phyloP scores from a whole-genome alignment of 2,329 filamentous ascomycete genomes.

The Neurospora sp. region DNA sequence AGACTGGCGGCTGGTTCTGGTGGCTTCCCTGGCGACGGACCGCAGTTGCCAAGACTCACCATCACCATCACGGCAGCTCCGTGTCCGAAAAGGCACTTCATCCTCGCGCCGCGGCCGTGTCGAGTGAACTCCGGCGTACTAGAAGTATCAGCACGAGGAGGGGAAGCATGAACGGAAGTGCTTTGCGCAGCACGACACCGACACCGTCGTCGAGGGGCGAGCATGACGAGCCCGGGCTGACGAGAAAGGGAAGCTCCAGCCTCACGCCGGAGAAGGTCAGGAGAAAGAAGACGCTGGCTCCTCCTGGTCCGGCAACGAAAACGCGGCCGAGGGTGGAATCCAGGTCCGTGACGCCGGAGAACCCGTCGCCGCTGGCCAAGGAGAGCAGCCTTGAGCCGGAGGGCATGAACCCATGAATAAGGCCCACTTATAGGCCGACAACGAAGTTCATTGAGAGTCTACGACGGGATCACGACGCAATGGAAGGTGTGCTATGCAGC shows the following conservation, averaged over 20 bases:
- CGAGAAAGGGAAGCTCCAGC: conserved; percentile 36
- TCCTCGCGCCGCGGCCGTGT: conserved; percentile 30
- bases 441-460: not conserved
- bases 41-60: conserved; percentile 23
- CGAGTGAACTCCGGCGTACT: conserved; percentile 37
- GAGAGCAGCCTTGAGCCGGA: conserved; percentile 27
- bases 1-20: conserved; percentile 70
- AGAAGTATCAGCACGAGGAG: conserved; percentile 42
- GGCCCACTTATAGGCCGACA: not conserved
- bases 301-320: conserved; percentile 23
- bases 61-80: conserved; percentile 29
- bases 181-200: conserved; percentile 18
- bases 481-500: not conserved
- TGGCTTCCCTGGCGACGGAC: conserved; percentile 66
- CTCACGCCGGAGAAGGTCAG: conserved; percentile 40
- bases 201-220: conserved; percentile 38
- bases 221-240: conserved; percentile 23
- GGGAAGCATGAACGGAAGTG: conserved; percentile 28
- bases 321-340: conserved; percentile 38
- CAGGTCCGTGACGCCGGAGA: conserved; percentile 45
- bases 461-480: not conserved
- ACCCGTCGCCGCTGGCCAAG: conserved; percentile 41
- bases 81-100: conserved; percentile 30
- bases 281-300: conserved; percentile 35
- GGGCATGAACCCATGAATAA: conserved; percentile 4